Conservation (phyloP, 257 asterid species). For the Solanum lycopersicoides region DNA sequence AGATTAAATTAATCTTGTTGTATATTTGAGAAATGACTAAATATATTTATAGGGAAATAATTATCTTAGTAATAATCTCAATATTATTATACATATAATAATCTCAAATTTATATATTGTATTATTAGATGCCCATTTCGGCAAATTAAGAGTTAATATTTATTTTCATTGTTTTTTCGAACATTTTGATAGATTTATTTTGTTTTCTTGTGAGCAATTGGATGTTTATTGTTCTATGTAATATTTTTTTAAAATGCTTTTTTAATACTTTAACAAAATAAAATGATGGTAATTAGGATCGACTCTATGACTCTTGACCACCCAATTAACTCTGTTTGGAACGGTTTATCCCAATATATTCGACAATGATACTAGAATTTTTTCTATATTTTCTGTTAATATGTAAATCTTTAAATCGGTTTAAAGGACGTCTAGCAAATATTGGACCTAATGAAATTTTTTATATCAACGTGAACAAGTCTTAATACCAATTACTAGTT, state of each 20-base stretch:
- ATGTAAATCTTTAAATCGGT: neutral
- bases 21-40: too few relatives aligned
- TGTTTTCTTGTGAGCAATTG: neutral
- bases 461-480: neutral
- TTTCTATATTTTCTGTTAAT: neutral
- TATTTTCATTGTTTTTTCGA: neutral
- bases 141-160: neutral
- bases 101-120: neutral
- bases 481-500: neutral
- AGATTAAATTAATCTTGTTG: neutral
- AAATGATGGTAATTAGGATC: neutral
- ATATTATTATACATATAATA: neutral
- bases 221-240: neutral
- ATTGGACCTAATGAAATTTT: neutral
- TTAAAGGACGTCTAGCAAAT: neutral
- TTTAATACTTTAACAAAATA: neutral
- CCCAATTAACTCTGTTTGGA: neutral
- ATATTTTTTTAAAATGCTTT: neutral
- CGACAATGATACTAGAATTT: neutral
- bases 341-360: neutral
- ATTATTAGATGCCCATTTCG: neutral
- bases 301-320: neutral
- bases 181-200: neutral
- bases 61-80: neutral
- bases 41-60: too few relatives aligned